Percentiles rank a stretch among this genome's conserved stretches.
phyloP scores from a whole-genome alignment of 1,284 basidiomycete genomes.

The Takashimella koratensis region DNA sequence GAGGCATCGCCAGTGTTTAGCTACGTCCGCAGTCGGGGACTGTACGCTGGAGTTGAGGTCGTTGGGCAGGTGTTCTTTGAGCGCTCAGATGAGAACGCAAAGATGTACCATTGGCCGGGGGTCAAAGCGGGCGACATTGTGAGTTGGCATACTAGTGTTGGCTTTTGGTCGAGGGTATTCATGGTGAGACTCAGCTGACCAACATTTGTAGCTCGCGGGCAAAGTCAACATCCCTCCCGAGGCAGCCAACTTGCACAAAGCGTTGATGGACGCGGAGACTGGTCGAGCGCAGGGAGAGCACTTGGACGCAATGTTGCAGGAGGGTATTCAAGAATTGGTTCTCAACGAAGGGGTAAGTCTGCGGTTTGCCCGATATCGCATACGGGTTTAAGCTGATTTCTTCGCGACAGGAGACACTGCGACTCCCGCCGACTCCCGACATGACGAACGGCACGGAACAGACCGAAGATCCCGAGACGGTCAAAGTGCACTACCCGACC shows the following conservation, averaged over 20 bases:
- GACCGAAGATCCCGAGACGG: slow-evolving; percentile 40
- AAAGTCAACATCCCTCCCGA: slow-evolving; percentile 51
- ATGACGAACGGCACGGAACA: slow-evolving; percentile 43
- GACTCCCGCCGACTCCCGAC: slow-evolving; percentile 50
- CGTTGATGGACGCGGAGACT: slow-evolving; percentile 53
- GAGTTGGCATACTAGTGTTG: slow-evolving; percentile 12
- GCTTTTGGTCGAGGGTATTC: slow-evolving; percentile 1
- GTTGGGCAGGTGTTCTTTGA: slow-evolving; percentile 52
- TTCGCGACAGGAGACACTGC: neutral
- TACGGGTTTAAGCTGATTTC: too few species aligned
- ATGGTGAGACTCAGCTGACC: neutral
- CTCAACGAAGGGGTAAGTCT: slow-evolving; percentile 37
- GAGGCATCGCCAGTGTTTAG: slow-evolving; percentile 50
- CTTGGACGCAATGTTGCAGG: slow-evolving; percentile 5
- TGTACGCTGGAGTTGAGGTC: slow-evolving; percentile 52
- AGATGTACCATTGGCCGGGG: slow-evolving; percentile 50
- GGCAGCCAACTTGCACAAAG: slow-evolving; percentile 48
- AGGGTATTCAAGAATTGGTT: slow-evolving; percentile 11
- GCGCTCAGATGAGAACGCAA: slow-evolving; percentile 48
- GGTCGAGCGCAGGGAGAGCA: slow-evolving; percentile 51
- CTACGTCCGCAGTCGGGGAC: slow-evolving; percentile 48
- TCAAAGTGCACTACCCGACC: neutral
- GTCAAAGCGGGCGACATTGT: slow-evolving; percentile 50
- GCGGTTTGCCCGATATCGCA: too few species aligned
- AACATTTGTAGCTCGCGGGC: slow-evolving; percentile 39